Conservation (phyloP, 2,329 filamentous ascomycete species). For the Trichoderma sp. region DNA sequence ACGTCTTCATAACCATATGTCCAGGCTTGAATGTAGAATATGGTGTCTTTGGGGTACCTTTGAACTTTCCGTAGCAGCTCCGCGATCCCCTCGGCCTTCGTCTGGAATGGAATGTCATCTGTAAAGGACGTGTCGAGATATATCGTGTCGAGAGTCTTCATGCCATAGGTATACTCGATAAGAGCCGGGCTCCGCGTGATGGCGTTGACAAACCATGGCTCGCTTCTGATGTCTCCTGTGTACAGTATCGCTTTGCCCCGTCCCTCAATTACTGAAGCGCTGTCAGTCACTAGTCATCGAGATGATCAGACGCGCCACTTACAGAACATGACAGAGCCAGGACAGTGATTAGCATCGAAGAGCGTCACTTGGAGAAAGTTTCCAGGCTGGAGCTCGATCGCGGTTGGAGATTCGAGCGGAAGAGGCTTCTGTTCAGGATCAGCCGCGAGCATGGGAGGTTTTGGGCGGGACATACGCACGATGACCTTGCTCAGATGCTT, state of each 20-base stretch:
- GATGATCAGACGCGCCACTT: conserved; percentile 34
- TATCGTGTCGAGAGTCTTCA: conserved; percentile 73
- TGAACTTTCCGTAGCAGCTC: conserved; percentile 72
- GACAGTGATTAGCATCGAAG: conserved; percentile 89
- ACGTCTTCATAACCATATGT: conserved; percentile 91
- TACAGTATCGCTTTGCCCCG: conserved; percentile 75
- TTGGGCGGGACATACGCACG: conserved; percentile 41
- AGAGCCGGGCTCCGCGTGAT: conserved; percentile 71
- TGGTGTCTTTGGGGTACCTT: conserved; percentile 69
- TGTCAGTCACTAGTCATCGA: neutral
- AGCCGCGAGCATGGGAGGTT: neutral
- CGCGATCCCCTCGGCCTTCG: conserved; percentile 72
- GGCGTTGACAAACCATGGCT: conserved; percentile 81
- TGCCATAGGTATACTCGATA: conserved; percentile 69
- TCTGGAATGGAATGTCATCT: conserved; percentile 51
- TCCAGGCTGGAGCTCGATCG: conserved; percentile 71
- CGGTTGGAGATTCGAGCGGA: conserved; percentile 77
- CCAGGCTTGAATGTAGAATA: conserved; percentile 87
- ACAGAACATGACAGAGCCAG: conserved; percentile 87
- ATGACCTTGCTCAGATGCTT: conserved; percentile 72
- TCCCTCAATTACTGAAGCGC: conserved; percentile 68
- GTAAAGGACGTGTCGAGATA: conserved; percentile 87
- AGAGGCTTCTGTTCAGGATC: conserved; percentile 65
- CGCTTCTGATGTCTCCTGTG: conserved; percentile 84
- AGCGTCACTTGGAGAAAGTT: conserved; percentile 77